phyloP scores from a whole-genome alignment of 805 yeast genomes.

The Kuraishia capsulata region DNA sequence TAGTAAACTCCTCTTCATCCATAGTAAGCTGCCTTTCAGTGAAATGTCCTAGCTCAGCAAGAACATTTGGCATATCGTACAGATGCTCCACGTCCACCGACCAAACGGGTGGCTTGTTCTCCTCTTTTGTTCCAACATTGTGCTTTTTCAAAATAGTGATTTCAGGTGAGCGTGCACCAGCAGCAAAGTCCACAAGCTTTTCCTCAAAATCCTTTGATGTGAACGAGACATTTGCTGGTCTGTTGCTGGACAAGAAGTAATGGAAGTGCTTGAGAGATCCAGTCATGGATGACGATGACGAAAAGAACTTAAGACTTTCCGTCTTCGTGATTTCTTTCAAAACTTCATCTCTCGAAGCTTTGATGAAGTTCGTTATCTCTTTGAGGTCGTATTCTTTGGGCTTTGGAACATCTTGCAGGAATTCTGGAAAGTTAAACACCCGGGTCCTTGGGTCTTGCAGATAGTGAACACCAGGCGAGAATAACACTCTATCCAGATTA shows the following conservation, averaged over 20 bases:
- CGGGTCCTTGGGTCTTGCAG: constrained; percentile 71
- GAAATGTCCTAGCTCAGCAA: constrained; percentile 70
- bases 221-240: constrained; percentile 22
- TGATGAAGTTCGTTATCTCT: constrained; percentile 44
- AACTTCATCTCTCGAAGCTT: constrained; percentile 56
- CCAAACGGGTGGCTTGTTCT: constrained; percentile 29
- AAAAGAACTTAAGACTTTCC: constrained; percentile 30
- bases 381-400: constrained; percentile 22
- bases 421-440: constrained; percentile 59
- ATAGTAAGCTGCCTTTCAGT: constrained; percentile 68
- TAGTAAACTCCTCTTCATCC: constrained; percentile 8
- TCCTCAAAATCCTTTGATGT: constrained; percentile 34
- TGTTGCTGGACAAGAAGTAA: constrained; percentile 50
- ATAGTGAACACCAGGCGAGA: constrained; percentile 75
- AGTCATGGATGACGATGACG: constrained; percentile 89
- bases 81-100: constrained; percentile 69
- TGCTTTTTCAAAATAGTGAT: constrained; percentile 46
- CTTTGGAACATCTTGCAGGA: constrained; percentile 48
- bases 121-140: background rate
- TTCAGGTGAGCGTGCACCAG: constrained; percentile 41
- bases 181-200: constrained; percentile 25
- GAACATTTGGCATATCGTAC: constrained; percentile 53
- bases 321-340: constrained; percentile 26
- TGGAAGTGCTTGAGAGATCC: constrained; percentile 68
- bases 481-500: constrained; percentile 60